phyloP scores from a whole-genome alignment of 345 rosid species.

The Syzygium jambos region DNA sequence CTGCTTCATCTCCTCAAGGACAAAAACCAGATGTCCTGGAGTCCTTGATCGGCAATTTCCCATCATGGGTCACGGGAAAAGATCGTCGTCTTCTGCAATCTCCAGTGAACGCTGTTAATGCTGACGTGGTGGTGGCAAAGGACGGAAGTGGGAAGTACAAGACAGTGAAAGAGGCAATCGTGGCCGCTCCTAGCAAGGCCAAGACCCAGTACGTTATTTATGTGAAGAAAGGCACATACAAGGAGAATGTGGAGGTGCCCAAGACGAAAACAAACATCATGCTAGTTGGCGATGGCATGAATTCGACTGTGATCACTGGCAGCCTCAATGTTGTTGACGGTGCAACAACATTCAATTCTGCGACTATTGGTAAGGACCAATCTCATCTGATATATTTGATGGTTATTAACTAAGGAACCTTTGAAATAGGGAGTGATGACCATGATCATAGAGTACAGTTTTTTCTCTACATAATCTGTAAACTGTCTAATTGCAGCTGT shows the following conservation, averaged over 20 bases:
- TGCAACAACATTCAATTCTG: slow-evolving; percentile 65
- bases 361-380: slow-evolving; percentile 56
- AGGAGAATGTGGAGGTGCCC: slow-evolving; percentile 61
- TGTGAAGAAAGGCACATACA: slow-evolving; percentile 72
- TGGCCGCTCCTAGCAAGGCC: slow-evolving; percentile 52
- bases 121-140: slow-evolving; percentile 64
- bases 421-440: background rate
- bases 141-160: slow-evolving; percentile 78
- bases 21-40: background rate
- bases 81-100: slow-evolving; percentile 40
- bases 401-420: background rate
- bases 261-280: slow-evolving; percentile 61
- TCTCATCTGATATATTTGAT: background rate
- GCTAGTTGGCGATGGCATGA: slow-evolving; percentile 80
- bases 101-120: slow-evolving; percentile 26
- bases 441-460: background rate
- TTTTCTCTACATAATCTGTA: background rate
- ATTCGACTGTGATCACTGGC: slow-evolving; percentile 53
- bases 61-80: slow-evolving; percentile 46
- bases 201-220: slow-evolving; percentile 47
- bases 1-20: slow-evolving; percentile 12
- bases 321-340: slow-evolving; percentile 51
- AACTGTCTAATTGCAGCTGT: slow-evolving; percentile 27
- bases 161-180: slow-evolving; percentile 65
- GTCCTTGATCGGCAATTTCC: slow-evolving; percentile 20